These are phyloP conservation scores for Plasmopara halstedii DNA, from an alignment of 352 stramenopile species.

Conservation along the genomic window DNA sequence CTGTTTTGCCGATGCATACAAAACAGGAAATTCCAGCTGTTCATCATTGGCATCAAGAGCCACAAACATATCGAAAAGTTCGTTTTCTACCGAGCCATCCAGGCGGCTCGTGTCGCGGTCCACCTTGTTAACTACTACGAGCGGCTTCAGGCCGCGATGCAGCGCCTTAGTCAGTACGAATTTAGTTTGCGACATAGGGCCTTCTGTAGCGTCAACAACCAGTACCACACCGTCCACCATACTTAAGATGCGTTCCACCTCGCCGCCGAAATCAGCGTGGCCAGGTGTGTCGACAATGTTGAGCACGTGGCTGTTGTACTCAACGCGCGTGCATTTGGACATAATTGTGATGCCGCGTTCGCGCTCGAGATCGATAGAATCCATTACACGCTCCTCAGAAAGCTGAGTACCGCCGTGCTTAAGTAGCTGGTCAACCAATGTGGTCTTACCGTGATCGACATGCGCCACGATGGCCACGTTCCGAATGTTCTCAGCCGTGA, in stretches of 20 bases:
- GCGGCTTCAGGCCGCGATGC: constrained; percentile 84
- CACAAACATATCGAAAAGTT: constrained; percentile 97
- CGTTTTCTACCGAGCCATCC: constrained; percentile 93
- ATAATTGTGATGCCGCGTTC: constrained; percentile 99
- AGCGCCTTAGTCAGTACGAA: constrained; percentile 98
- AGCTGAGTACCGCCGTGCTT: constrained; percentile 90
- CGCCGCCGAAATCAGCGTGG: constrained; percentile 97
- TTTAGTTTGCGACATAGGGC: constrained; percentile 97
- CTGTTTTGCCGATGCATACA: constrained; percentile 94
- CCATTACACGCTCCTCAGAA: constrained; percentile 93
- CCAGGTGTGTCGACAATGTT: constrained; percentile 98
- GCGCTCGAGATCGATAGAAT: constrained; percentile 96
- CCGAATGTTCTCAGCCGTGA: constrained; percentile 56
- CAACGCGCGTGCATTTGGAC: constrained; percentile 95
- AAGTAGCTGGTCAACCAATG: constrained; percentile 96
- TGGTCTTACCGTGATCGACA: constrained; percentile 99
- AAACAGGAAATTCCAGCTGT: constrained; percentile 95
- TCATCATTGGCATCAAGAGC: constrained; percentile 89
- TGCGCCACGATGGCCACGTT: constrained; percentile 91
- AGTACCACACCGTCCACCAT: constrained; percentile 97
- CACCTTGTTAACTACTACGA: constrained; percentile 99
- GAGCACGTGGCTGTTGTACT: constrained; percentile 91
- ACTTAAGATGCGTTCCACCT: constrained; percentile 96
- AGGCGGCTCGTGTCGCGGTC: constrained; percentile 88
- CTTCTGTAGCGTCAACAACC: constrained; percentile 96